Evolutionary conservation across 495 filamentous ascomycete genomes (phyloP), one percentile per base, ranked within the genome.

Genomic region (Penicillium odoratum): DNA sequence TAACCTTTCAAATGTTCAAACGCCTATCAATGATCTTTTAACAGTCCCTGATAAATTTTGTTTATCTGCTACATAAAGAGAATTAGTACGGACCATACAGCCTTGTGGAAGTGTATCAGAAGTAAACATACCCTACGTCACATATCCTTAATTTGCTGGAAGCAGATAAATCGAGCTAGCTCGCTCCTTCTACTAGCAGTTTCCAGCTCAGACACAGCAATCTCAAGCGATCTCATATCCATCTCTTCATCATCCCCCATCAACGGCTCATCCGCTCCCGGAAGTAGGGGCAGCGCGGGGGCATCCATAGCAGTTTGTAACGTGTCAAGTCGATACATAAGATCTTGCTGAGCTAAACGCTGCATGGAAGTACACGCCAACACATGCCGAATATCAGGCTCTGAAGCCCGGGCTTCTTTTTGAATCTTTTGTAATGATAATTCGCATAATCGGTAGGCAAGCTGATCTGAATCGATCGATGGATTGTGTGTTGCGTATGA

Each of bases 361-460:
- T 69, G 66, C 64, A 69, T 66, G 21, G 66, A 60, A 18, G 56
- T 58, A 16, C 60, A 66, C 3, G 63, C 66, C 4, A 69, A 52
- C 2, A 69, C 58, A 36, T 64, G 66, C 8, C 66, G 44, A 13
- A 69, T 36, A 46, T 69, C 64, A 10, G 66, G 66, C 31, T 67
- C 66, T 8, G 55, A 48, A 7, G 63, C 58, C 26, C 56, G 55
- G 1, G 66, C 66, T 29, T 69, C 63, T 49, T 67, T 64, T 47
- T 63, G 58, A 10, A 69, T 69, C 36, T 69, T 69, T 51, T 62
- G 54, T n/a, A 69, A 43, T 0, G 66, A 69, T 3, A 69, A 56
- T 28, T 67, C 58, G 29, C 62, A 69, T 16, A 69, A 56, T 47
- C 64, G 58, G 49, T 64, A 66, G 28, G 66, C 63, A 16, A 69